Evolutionary conservation across 1,284 basidiomycete species (phyloP).

Genomic region (Melampsora larici-populina): DNA sequence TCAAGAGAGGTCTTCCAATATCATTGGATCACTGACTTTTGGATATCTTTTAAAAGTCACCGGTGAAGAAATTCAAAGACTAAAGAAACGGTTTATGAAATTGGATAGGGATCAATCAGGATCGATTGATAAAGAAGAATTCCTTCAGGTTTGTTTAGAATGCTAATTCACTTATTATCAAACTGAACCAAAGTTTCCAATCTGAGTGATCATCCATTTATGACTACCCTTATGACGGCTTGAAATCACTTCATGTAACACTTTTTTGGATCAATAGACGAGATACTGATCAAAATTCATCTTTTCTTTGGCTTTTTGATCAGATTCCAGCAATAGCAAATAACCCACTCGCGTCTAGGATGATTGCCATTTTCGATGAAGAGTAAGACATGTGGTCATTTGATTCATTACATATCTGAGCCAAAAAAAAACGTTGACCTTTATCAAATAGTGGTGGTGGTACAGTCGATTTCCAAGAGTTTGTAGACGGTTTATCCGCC

Average conservation of each 20-base stretch:
- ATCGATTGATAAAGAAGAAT: constrained; percentile 97
- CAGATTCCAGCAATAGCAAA: constrained; percentile 93
- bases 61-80: constrained; percentile 79
- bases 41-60: no score
- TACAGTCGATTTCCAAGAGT: constrained; percentile 98
- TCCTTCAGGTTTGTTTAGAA: constrained; percentile 64
- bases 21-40: no score
- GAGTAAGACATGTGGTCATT: constrained; percentile 56
- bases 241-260: no score
- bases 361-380: constrained; percentile 99
- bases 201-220: no score
- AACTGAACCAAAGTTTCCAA: no score
- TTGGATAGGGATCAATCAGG: constrained; percentile 96
- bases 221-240: no score
- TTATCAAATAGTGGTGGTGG: constrained; percentile 67
- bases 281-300: no score
- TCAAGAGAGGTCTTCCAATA: no score
- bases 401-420: background rate
- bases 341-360: constrained; percentile 89
- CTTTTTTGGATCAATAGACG: no score
- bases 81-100: constrained; percentile 99
- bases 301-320: no score
- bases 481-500: constrained; percentile 92
- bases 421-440: background rate
- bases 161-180: no score